These are phyloP conservation scores for Saccharomycopsis hybrid DNA, from an alignment of 1,139 yeast genomes.

Conservation along the genomic window DNA sequence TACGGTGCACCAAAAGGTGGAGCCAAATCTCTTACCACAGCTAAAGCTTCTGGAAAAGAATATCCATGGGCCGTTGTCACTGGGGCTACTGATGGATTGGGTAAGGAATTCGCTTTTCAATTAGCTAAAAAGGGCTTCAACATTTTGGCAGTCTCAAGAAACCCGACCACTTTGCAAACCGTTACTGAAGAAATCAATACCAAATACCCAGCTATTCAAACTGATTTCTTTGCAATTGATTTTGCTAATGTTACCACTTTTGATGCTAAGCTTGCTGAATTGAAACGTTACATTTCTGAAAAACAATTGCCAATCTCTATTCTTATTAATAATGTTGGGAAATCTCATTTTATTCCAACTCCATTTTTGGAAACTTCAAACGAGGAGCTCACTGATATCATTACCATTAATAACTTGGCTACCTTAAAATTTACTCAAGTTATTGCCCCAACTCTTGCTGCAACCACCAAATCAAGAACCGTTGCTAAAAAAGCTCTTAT, in stretches of 20 bases:
- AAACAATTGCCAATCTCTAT: slow-evolving; percentile 54
- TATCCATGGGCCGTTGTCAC: slow-evolving; percentile 87
- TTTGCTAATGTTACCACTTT: slow-evolving; percentile 39
- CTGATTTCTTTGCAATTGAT: slow-evolving; percentile 72
- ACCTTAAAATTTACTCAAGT: slow-evolving; percentile 79
- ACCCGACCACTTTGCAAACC: slow-evolving; percentile 64
- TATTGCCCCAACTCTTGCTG: slow-evolving; percentile 59
- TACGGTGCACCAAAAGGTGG: slow-evolving; percentile 52
- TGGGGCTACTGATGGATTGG: slow-evolving; percentile 97
- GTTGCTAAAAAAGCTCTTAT: slow-evolving; percentile 58
- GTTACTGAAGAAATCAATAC: slow-evolving; percentile 58
- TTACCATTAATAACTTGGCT: slow-evolving; percentile 79
- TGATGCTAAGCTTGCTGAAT: slow-evolving; percentile 22
- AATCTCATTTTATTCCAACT: slow-evolving; percentile 90
- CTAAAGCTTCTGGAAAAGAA: slow-evolving; percentile 24
- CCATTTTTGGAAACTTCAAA: slow-evolving; percentile 78
- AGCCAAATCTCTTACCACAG: slow-evolving; percentile 24
- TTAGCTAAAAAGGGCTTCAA: slow-evolving; percentile 83
- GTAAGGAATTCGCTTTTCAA: slow-evolving; percentile 83
- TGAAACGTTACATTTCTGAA: slow-evolving; percentile 23
- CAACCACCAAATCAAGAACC: slow-evolving; percentile 39
- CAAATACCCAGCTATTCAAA: slow-evolving; percentile 49
- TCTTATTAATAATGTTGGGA: slow-evolving; percentile 89
- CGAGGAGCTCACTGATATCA: slow-evolving; percentile 67
- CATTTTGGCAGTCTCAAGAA: slow-evolving; percentile 76